phyloP scores from a whole-genome alignment of 257 asterid species.

The Plantago elongata region DNA sequence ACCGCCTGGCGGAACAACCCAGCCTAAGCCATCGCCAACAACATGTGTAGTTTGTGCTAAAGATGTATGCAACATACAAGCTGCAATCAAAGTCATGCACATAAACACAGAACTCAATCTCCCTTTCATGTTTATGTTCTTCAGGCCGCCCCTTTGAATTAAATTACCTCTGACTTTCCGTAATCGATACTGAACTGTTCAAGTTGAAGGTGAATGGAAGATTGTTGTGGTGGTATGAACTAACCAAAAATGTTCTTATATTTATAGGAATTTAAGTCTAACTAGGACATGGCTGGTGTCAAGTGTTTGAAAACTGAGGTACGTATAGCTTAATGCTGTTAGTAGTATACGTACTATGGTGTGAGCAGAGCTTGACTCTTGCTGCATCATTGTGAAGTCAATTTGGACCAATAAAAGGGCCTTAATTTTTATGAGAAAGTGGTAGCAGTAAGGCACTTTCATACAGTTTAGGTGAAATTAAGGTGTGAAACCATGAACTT shows the following conservation, averaged over 20 bases:
- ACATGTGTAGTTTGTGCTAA: conserved; percentile 58
- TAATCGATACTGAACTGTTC: background rate
- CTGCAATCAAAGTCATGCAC: conserved; percentile 29
- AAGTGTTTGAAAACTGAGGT: background rate
- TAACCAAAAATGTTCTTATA: conserved; percentile 6
- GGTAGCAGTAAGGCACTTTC: conserved; percentile 28
- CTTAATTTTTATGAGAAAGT: background rate
- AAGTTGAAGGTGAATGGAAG: background rate
- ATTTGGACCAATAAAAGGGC: background rate
- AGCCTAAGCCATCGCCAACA: conserved; percentile 62
- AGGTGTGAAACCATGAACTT: conserved; percentile 26
- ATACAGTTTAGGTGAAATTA: background rate
- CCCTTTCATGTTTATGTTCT: conserved; percentile 45
- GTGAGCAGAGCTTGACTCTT: conserved; percentile 7
- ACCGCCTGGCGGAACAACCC: conserved; percentile 62
- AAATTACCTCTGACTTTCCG: background rate
- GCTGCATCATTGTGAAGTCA: conserved; percentile 1
- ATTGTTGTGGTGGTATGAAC: conserved; percentile 2
- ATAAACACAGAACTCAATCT: conserved; percentile 23
- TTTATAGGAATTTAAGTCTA: conserved; percentile 16
- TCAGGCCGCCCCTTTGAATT: conserved; percentile 34
- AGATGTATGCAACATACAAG: conserved; percentile 33
- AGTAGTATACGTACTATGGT: background rate
- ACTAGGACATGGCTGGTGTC: background rate
- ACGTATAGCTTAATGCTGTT: background rate